Evolutionary conservation across 805 yeast species (phyloP).

Genomic region (Metschnikowia kunwiensis): DNA sequence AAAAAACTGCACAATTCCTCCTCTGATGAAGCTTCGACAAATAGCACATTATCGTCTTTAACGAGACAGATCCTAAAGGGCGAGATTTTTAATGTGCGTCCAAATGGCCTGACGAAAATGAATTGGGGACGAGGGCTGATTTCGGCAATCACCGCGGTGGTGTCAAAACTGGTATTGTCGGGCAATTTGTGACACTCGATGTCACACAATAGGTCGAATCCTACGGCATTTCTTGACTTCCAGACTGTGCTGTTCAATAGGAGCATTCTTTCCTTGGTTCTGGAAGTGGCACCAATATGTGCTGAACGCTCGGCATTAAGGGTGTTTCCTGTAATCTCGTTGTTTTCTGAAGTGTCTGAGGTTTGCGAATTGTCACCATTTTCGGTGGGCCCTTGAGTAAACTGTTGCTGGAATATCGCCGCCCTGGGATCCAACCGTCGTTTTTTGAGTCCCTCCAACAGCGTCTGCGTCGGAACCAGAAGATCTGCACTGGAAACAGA

Average conservation of each 20-base stretch:
- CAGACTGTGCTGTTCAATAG: no score
- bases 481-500: background rate
- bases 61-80: conserved; percentile 9
- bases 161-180: conserved; percentile 5
- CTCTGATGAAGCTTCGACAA: conserved; percentile 11
- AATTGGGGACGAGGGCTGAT: conserved; percentile 11
- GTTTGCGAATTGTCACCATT: no score
- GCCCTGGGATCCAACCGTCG: conserved; percentile 6
- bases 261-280: no score
- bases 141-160: background rate
- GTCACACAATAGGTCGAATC: background rate
- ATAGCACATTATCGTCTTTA: background rate
- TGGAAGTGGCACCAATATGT: no score
- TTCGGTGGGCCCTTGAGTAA: background rate
- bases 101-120: conserved; percentile 16
- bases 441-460: background rate
- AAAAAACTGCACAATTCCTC: conserved; percentile 15
- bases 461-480: background rate
- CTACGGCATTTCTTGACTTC: background rate
- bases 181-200: conserved; percentile 1
- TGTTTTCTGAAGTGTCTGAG: no score
- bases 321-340: no score
- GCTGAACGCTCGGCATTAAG: no score
- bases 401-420: conserved; percentile 7
- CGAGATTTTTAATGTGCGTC: conserved; percentile 16